Percentiles rank a stretch among this genome's conserved stretches.
Evolutionary conservation across 2,329 filamentous ascomycete genomes (phyloP).

Genomic region (Immersiporthe knoxdaviesiana): DNA sequence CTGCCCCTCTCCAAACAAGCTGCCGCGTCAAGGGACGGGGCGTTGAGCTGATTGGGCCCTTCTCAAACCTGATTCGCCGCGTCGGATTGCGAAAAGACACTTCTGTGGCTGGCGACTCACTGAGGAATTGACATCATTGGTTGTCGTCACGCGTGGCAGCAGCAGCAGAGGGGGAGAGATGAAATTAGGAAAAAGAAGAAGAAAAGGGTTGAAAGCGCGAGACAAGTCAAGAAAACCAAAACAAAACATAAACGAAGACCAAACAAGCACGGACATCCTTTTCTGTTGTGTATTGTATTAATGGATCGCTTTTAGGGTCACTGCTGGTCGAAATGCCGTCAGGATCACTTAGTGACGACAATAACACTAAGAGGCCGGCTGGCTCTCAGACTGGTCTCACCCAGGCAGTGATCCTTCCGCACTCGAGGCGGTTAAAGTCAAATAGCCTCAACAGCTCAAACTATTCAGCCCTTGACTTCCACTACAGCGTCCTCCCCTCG

Average conservation of each 20-base stretch:
- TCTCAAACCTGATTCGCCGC: background rate
- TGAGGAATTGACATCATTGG: conserved; percentile 12
- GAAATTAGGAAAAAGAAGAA: no score
- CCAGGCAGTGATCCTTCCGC: conserved; percentile 8
- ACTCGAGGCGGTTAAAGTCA: conserved; percentile 15
- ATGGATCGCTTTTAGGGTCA: background rate
- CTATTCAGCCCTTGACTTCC: conserved; percentile 18
- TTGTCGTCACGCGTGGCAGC: background rate
- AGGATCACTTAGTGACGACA: background rate
- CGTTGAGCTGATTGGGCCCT: background rate
- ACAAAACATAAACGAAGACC: no score
- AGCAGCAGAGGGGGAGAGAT: background rate
- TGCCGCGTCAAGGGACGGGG: background rate
- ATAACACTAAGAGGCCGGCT: background rate
- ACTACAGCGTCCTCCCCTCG: conserved; percentile 14
- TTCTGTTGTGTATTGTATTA: background rate
- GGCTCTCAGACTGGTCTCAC: background rate
- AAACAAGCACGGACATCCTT: no score
- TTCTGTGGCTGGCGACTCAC: background rate
- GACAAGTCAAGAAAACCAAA: no score
- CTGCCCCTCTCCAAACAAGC: background rate
- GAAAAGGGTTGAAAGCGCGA: no score
- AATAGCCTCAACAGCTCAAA: conserved; percentile 24
- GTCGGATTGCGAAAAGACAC: background rate
- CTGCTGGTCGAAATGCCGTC: background rate